Base-by-base conservation (phyloP, 495 filamentous ascomycete genomes). In the Aspergillus indologenus region DNA sequence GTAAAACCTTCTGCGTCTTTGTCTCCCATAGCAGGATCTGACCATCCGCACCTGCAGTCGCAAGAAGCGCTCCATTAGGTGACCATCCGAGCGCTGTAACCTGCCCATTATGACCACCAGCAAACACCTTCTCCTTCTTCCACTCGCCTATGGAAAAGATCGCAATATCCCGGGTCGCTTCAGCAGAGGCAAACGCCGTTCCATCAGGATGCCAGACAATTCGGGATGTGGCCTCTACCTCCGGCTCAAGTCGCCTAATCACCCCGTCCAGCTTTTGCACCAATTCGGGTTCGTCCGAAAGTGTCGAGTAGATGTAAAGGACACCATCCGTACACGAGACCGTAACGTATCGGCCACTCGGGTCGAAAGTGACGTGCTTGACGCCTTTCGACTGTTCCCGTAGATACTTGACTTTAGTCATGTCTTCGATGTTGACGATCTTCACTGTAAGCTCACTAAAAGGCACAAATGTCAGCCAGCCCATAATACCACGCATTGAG, bases 121-220 rank as follows among this genome's bases (percentile, higher is more conserved):
- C 66, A 65, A 98, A 98, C 0, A 71, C 67, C 62, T 88, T 83
- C 68, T 97, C 91, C 55, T 85, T 86, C 68, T 90, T 88, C 87
- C 92, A 96, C 64, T 94, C 89, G n/a, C 83, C 81, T 56, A 83
- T 82, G 21, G 92, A 96, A 46, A 96, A 81, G 17, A 97, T 84
- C 58, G 93, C 87, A 20, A 98, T 87, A 62, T 97, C 92, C 67
- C 87, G 78, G 1, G 90, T 93, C 1, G 87, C 81, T 15, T 95
- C 96, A 0, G 91, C 85, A 0, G 87, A 85, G 11, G 90, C 91
- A 72, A 98, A 96, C 5, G 92, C 91, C 45, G 90, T 84, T 6
- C 95, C 93, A 66, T 98, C 95, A 0, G 95, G 95, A 75, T 97
- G 93, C 94, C 94, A 98, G 1, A 86, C 82, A 22, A 87, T 84